Evolutionary conservation across 352 stramenopile genomes (phyloP), one percentile per base, ranked within the genome.

Genomic region (Pythium scleroteichum): DNA sequence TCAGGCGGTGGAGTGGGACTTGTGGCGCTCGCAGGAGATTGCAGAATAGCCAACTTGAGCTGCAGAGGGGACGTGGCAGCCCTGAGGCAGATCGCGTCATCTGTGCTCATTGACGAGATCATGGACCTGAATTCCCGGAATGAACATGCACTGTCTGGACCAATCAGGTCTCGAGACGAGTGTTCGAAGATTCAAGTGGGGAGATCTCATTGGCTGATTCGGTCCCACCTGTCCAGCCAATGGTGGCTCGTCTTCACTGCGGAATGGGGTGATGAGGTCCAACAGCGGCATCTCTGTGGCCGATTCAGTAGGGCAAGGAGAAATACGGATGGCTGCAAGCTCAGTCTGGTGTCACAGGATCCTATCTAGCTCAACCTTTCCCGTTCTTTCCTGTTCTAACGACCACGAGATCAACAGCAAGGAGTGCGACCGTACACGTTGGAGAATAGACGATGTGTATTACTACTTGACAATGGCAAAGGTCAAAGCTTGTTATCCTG

Each of bases 141-240:
- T 1, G 19, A 32, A 22, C 14, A 10, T 33, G n/a, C 13, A 14
- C 12, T 1, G 23, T 17, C 32, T 46, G 14, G n/a, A 41, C 57
- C 57, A 64, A 64, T 58, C 47, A 64, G 39, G 42, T 38, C 20
- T 26, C 39, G 26, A 46, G 38, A 58, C 44, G 20, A 51, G 29
- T 10, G 5, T 35, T 35, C 35, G 47, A 58, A 45, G 32, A 45
- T 20, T 33, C 23, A 12, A 45, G 35, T 35, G 17, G 23, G 14
- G 33, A 14, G 27, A n/a, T 64, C 9, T 57, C 47, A 64, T 64
- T 64, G 57, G 57, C 33, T 49, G 45, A 38, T 42, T 53, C 14
- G 12, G 3, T 32, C 27, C 45, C 19, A 45, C 29, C 2, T 38
- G 20, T 47, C 41, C 33, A 14, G 23, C 57, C 57, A 64, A 64